Base-by-base conservation (phyloP, 2,329 filamentous ascomycete species). In the Calonectria naviculata region DNA sequence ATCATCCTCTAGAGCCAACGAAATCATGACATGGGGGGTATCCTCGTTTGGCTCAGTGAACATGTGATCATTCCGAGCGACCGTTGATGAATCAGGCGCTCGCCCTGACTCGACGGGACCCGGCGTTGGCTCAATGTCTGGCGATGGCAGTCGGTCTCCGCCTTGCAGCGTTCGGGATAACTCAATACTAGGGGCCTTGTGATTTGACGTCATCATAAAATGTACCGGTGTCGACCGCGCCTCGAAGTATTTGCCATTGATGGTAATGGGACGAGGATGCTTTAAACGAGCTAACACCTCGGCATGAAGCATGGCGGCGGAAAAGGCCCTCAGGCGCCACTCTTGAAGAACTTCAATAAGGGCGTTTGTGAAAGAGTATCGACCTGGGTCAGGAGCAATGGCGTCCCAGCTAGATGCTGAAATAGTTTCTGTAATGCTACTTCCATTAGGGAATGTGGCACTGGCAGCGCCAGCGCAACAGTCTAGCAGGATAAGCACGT, bases 171-270 rank as follows among this genome's bases (percentile, higher is more conserved):
- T 79, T 28, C 85, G 83, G 7, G 85, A 85, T 41, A 91, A 80
- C 76, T 91, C 89, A 49, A 91, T 91, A 67, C 89, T 90, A 0
- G 88, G 88, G 1, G 87, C 88, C 69, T 85, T 88, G 76, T 90
- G 89, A 69, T 91, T 90, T 21, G 88, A 85, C 2, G 89, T 91
- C 88, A 90, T 90, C 87, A 91, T 91, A 75, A 90, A 90, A 74
- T 91, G 89, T 5, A 91, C 88, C 0, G 89, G 89, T 0, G 89
- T 91, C 2, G 89, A 89, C 44, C 89, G 85, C 41, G 88, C 87
- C 75, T 91, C 89, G 56, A 89, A 89, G 21, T 87, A 85, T 79
- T 87, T 89, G 64, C 89, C 89, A 73, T 91, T 89, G 74, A 89
- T 86, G 68, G 87, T 85, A 73, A 90, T 87, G 24, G 89, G 89